phyloP scores from a whole-genome alignment of 768 basidiomycete genomes.

The Boletus edulis region DNA sequence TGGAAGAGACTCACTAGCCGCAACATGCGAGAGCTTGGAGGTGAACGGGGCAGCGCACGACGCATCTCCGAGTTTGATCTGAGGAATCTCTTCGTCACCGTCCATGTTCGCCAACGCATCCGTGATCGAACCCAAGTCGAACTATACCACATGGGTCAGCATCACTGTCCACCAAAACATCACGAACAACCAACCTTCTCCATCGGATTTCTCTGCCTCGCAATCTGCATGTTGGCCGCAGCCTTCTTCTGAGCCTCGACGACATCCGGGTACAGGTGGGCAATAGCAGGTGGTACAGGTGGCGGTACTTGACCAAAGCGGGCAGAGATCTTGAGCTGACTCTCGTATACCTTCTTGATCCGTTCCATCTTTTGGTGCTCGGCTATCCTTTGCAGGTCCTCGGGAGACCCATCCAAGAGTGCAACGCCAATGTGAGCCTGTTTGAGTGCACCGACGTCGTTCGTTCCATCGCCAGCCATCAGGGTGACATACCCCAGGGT shows the following conservation, averaged over 20 bases:
- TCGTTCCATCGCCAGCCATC: slow-evolving; percentile 99
- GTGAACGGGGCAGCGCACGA: slow-evolving; percentile 99
- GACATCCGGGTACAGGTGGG: slow-evolving; percentile 84
- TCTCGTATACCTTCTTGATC: slow-evolving; percentile 96
- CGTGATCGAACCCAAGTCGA: slow-evolving; percentile 76
- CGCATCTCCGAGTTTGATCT: slow-evolving; percentile 99
- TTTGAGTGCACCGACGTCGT: slow-evolving; percentile 97
- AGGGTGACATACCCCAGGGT: slow-evolving; percentile 87
- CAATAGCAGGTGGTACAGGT: slow-evolving; percentile 85
- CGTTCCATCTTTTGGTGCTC: slow-evolving; percentile 88
- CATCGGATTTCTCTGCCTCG: slow-evolving; percentile 82
- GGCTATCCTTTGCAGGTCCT: slow-evolving; percentile 91
- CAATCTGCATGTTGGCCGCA: slow-evolving; percentile 57
- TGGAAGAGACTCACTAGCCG: slow-evolving; percentile 68
- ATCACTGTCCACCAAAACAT: neutral
- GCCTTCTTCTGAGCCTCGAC: slow-evolving; percentile 88
- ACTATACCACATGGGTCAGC: slow-evolving; percentile 42
- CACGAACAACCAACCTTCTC: slow-evolving; percentile 63
- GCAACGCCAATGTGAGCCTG: slow-evolving; percentile 98
- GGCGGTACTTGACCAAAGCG: slow-evolving; percentile 94
- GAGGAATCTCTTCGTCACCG: slow-evolving; percentile 90
- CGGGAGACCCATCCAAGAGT: slow-evolving; percentile 83
- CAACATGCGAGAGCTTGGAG: slow-evolving; percentile 95
- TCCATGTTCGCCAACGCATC: slow-evolving; percentile 91
- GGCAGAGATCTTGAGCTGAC: slow-evolving; percentile 85